Evolutionary conservation across 345 rosid species (phyloP), one percentile per base, ranked within the genome.

Genomic region (Pseudoturritis turrita): DNA sequence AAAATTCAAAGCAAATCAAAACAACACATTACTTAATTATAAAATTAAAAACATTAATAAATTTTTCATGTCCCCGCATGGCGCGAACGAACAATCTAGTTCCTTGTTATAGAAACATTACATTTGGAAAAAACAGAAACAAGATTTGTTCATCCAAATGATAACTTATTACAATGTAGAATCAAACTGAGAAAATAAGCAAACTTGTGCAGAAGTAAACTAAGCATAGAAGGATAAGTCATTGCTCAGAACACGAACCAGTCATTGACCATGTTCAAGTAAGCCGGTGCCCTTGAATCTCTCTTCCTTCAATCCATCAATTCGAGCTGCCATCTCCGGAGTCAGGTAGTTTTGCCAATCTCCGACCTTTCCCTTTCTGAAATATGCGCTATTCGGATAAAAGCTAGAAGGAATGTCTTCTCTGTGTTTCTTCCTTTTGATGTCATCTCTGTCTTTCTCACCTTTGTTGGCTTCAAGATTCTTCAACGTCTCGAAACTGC

Each of bases 351-450:
- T 70, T 1, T 17, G 14, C 74, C 74, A 70, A 49, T 70, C 74
- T 70, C 74, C 74, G 7, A 70, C 74, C 58, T 7, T 26, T 5
- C 56, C 73, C 25, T 57, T 69, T 26, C 74, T 26, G 22, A 70
- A 70, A 59, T 15, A 70, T 0, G 67, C 74, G 0, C 41, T 70
- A n/a, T 70, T 59, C 3, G 65, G 7, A 17, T 7, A 59, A 18
- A 40, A n/a, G 2, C 7, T 10, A 7, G 12, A 8, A 57, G 65
- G 36, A 45, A 69, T 2, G 26, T 46, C 65, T 4, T 57, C 47
- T 69, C 53, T 54, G 0, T 5, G 13, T 35, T 35, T 35, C 3
- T 57, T 44, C 5, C 63, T 46, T 56, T 5, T 8, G 5, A n/a
- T n/a, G 46, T 40, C 49, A 2, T 36, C 31, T 58, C 66, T 61